Evolutionary conservation across 2,329 filamentous ascomycete genomes (phyloP), one percentile per base, ranked within the genome.

Genomic region (Cadophora sp.): DNA sequence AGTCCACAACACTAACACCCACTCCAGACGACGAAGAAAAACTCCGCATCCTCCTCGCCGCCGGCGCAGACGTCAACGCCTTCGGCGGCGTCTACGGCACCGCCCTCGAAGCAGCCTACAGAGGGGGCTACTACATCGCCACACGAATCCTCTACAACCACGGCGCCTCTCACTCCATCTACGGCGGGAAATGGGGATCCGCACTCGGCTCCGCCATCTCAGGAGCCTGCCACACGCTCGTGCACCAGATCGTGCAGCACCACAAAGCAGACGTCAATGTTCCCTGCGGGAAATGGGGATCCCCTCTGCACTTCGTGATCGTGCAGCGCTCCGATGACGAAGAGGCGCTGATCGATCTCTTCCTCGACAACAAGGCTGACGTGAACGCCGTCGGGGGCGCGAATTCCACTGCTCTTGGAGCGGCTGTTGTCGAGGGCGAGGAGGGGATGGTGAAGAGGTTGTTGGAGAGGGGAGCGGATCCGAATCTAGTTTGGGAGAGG

Each of bases 151-250:
- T 60, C 24, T 60, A 48, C 39, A 14, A 20, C 9, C 39, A 60
- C 41, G 58, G 58, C 24, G 58, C 58, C 43, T 60, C 58, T 3
- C 39, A 60, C 27, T n/a, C n/a, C 16, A 24, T 60, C 41, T 30
- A 30, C 41, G 58, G 58, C 18, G 58, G 58, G 2, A 60, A 45
- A 60, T 60, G 58, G 58, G 58, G 58, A 3, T 60, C 58, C 4
- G 20, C 58, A 24, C 41, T 60, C 2, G 58, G 58, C 6, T 60
- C 58, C 14, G 58, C 58, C 16, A 43, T 60, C 20, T 60, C 58
- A 13, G 58, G 58, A 30, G 58, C 58, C n/a, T 60, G 58, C 22
- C 58, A 60, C 41, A 60, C 58, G 14, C 58, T 60, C 36, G 58
- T 60, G 8, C 41, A 60, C 27, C 58, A 60, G 33, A 30, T 48